Conservation (phyloP, 2,329 filamentous ascomycete genomes). For the Colletotrichum tamarilloi region DNA sequence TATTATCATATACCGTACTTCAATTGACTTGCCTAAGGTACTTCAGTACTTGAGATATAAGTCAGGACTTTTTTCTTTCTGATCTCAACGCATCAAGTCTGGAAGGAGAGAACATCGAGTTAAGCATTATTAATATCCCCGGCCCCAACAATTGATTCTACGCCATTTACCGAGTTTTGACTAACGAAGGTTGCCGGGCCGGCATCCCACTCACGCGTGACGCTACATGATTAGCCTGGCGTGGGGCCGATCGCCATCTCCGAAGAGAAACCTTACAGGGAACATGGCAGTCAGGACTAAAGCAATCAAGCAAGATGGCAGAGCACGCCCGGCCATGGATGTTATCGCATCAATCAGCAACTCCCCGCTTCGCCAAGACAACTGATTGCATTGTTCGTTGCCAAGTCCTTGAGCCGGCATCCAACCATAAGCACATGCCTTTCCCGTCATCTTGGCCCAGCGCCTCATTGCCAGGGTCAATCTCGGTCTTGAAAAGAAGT, state of each 20-base stretch:
- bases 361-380: slow-evolving; percentile 26
- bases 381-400: neutral
- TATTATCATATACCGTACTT: no score
- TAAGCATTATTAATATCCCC: accelerated
- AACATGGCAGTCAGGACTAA: neutral
- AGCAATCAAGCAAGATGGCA: neutral
- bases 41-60: no score
- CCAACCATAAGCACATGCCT: slow-evolving; percentile 15
- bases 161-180: neutral
- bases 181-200: neutral
- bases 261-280: neutral
- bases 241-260: neutral
- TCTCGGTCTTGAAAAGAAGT: neutral
- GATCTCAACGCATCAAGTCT: neutral
- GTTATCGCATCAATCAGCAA: neutral
- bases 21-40: no score
- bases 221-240: neutral
- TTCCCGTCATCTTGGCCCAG: slow-evolving; percentile 20
- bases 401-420: slow-evolving; percentile 4
- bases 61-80: neutral
- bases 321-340: neutral
- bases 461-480: neutral
- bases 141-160: no score
- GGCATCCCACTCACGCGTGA: neutral
- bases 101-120: neutral